A percentile compares a stretch with the other conserved stretches of the same genome.
Conservation (phyloP, 257 asterid species). For the Solanum sitiens region DNA sequence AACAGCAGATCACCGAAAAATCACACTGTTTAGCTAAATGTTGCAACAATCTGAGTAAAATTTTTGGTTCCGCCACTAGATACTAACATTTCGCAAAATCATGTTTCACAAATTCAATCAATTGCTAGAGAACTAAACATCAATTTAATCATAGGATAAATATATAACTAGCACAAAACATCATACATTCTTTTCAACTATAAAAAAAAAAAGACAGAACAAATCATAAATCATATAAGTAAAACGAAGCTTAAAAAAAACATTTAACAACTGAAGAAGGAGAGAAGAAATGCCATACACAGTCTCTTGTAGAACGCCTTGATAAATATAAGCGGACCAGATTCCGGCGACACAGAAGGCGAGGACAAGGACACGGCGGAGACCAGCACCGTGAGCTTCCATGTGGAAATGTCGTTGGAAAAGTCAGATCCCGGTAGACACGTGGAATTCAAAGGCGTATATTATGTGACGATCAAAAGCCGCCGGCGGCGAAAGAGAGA, state of each 20-base stretch:
- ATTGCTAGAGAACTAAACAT: neutral
- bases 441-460: neutral
- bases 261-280: neutral
- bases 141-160: neutral
- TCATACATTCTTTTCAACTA: neutral
- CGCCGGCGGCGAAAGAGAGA: neutral
- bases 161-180: neutral
- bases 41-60: neutral
- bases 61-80: neutral
- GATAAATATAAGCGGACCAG: constrained; percentile 95
- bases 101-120: neutral
- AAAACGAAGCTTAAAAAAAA: neutral
- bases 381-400: constrained; percentile 71
- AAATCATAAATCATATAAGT: neutral
- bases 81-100: neutral
- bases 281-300: constrained; percentile 29
- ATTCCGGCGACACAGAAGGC: constrained; percentile 85
- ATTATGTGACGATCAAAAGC: constrained; percentile 4
- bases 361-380: constrained; percentile 71
- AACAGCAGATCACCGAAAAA: neutral
- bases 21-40: neutral
- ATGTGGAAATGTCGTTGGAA: constrained; percentile 18
- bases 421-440: constrained; percentile 28
- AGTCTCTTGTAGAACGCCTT: constrained; percentile 94
- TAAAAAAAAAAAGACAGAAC: neutral